Base-by-base conservation (phyloP, 2,329 filamentous ascomycete species). In the Berkeleyomyces rouxiae region DNA sequence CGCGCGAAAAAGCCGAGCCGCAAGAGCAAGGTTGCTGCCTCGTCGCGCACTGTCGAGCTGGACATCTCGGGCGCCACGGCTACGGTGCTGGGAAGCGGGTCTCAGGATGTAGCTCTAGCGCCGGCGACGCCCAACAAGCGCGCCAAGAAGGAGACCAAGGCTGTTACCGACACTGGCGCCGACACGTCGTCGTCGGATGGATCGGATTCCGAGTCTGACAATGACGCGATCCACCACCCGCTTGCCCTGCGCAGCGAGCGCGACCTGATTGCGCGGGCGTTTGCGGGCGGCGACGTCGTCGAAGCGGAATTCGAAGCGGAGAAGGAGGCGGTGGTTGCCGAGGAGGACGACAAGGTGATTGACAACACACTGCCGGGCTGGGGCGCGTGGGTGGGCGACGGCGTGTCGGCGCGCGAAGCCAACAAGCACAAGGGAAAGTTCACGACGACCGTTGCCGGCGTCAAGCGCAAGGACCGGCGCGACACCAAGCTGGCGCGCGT, bases 281-380 rank as follows among this genome's bases (percentile, higher is more conserved):
- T 99, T 72, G 92, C 91, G 1, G 90, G 89, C 49, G 90, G 90
- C 57, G 83, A 91, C 68, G 88, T 96, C 71, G 88, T 95, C 1
- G 83, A 87, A 7, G 82, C 82, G 55, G 85, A 90, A 46, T 99
- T 97, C 70, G 82, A 82, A 63, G 79, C 79, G 44, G 91, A 97
- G 70, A 97, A 97, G 75, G 79, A 78, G 13, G 82, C 83, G 59
- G 77, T 82, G 1, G 82, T 83, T 16, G 79, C 82, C 39, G 87
- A 88, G 16, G 90, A 96, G 72, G 90, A 87, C 67, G 88, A 95
- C 70, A 87, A 93, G 73, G 77, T 89, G 63, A 75, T 90, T 39
- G 90, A 92, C 71, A 87, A 86, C 67, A 87, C 88, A n/a, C 79
- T 99, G 4, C 90, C 90, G 0, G 93, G 93, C 55, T 99, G 93